Conservation (phyloP, 1,284 basidiomycete species). For the Coriolopsis trogii region DNA sequence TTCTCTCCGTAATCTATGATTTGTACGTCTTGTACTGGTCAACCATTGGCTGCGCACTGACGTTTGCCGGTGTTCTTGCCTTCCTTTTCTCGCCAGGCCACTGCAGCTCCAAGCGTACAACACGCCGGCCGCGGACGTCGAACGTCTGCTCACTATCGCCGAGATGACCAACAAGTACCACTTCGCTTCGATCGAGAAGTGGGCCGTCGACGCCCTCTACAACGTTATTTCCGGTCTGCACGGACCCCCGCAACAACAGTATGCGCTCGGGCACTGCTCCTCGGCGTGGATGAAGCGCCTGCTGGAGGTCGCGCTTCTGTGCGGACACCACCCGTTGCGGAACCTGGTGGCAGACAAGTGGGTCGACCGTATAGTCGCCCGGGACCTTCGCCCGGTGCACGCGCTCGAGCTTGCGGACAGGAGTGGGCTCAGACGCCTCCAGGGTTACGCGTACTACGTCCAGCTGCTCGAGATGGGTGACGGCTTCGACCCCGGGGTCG, state of each 20-base stretch:
- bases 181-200: constrained; percentile 33
- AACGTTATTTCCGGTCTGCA: constrained; percentile 26
- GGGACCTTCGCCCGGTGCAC: constrained; percentile 25
- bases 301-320: constrained; percentile 35
- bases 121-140: constrained; percentile 24
- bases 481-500: constrained; percentile 19
- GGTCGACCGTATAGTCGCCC: constrained; percentile 27
- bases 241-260: constrained; percentile 18
- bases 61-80: background rate
- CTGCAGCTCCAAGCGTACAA: constrained; percentile 30
- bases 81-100: constrained; percentile 24
- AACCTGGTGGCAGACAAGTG: constrained; percentile 30
- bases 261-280: constrained; percentile 18
- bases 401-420: constrained; percentile 34
- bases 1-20: constrained; percentile 53
- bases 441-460: constrained; percentile 34
- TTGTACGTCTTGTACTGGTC: constrained; percentile 40
- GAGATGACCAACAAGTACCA: constrained; percentile 38
- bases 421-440: constrained; percentile 25
- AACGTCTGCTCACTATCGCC: constrained; percentile 32
- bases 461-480: constrained; percentile 32
- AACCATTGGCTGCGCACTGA: constrained; percentile 4
- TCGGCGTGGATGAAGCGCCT: constrained; percentile 29
- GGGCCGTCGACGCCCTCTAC: constrained; percentile 35
- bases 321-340: constrained; percentile 29